These are phyloP conservation scores for Mallotus repandus DNA, from an alignment of 441 rosid genomes.

Conservation along the genomic window DNA sequence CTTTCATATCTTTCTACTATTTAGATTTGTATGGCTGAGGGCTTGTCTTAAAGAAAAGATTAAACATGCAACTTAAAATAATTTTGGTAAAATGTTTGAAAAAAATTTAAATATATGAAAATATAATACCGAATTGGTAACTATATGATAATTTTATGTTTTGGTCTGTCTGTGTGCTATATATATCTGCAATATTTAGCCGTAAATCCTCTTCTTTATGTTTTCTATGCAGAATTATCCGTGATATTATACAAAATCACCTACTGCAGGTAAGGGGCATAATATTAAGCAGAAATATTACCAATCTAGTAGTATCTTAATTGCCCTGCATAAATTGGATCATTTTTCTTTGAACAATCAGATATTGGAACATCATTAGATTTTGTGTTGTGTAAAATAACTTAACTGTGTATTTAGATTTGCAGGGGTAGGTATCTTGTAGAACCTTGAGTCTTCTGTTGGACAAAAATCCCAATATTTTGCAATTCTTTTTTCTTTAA, in stretches of 20 bases:
- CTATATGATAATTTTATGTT: not conserved
- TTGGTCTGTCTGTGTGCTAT: conserved; percentile 12
- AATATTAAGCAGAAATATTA: conserved; percentile 13
- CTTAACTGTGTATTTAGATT: not conserved
- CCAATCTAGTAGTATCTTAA: conserved; percentile 13
- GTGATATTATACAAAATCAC: conserved; percentile 98
- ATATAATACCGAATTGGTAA: not conserved
- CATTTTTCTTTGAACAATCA: conserved; percentile 12
- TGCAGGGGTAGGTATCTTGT: not conserved
- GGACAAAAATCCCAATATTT: no score
- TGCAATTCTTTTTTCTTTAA: not conserved
- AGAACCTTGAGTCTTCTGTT: not conserved
- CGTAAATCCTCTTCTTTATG: not conserved
- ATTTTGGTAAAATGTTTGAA: not conserved
- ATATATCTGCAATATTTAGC: conserved; percentile 11
- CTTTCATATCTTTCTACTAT: not conserved
- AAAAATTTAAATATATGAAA: not conserved
- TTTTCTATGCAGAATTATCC: conserved; percentile 74
- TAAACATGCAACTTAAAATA: not conserved
- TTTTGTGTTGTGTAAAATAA: not conserved
- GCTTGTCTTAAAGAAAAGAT: not conserved
- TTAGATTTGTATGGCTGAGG: conserved; percentile 1
- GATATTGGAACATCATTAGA: not conserved
- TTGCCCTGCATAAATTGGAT: conserved; percentile 11
- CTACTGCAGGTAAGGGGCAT: conserved; percentile 68